Base-by-base conservation (phyloP, 1,284 basidiomycete species). In the Amylostereum chailletii region DNA sequence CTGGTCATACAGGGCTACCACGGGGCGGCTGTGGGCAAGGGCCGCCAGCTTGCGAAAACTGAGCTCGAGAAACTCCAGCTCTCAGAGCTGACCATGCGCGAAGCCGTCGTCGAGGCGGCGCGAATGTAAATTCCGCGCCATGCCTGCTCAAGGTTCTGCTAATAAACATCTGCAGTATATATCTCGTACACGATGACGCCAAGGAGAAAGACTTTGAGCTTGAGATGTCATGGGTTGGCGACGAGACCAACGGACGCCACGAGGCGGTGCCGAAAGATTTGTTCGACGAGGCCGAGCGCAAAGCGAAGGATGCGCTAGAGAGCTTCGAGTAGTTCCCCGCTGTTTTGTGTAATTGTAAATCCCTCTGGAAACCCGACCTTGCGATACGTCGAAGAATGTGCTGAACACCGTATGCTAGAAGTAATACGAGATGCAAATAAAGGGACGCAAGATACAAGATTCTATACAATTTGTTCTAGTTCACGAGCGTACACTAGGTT, bases 141-240 rank as follows among this genome's bases (percentile, higher is more conserved):
- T 19, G 19, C 19, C 19, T 19, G 19, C 19, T 19, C 19, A 19
- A 19, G 19, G 19, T 19, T 19, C 19, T 19, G 19, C 19, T 19
- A 19, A 19, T 19, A 19, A 1, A 3, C 32, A 29, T 26, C 9
- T 40, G 2, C 62, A 98, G 94, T 65, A 95, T 99, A 64, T 94
- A 98, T 70, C 81, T 94, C 50, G 94, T 96, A 10, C 96, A 99
- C 64, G 95, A 99, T 57, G 96, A 99, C 60, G 76, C 90, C 51
- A 97, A 98, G 67, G 95, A 99, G 71, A 96, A 96, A 65, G 89
- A 94, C 48, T 99, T 99, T 59, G 96, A 99, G 66, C 79, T 99
- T 29, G 96, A 99, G 68, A 81, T 99, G 76, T 91, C 94, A 37
- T 99, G 96, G 96, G 83, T 98, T 53, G 83, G 93, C 32, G 77